Conservation (phyloP, 2,329 filamentous ascomycete species). For the Gyromitra esculenta region DNA sequence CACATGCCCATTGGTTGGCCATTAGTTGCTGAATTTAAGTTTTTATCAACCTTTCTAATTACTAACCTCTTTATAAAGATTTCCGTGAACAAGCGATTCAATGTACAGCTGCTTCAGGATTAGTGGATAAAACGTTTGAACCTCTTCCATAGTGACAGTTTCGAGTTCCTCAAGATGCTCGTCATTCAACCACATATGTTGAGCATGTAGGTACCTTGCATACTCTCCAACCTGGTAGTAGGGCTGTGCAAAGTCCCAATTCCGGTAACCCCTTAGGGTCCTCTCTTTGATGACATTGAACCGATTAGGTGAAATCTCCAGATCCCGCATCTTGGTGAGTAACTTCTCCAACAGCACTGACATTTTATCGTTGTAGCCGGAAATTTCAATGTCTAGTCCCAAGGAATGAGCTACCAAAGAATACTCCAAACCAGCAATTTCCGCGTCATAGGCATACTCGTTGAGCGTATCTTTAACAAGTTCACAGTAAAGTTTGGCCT, state of each 20-base stretch:
- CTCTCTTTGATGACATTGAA: conserved; percentile 93
- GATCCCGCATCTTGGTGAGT: conserved; percentile 80
- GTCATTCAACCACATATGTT: conserved; percentile 80
- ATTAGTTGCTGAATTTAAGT: conserved; percentile 16
- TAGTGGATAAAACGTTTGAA: conserved; percentile 80
- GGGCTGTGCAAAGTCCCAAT: conserved; percentile 87
- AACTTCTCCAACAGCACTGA: conserved; percentile 90
- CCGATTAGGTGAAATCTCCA: conserved; percentile 84
- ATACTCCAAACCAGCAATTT: conserved; percentile 88
- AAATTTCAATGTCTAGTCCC: conserved; percentile 80
- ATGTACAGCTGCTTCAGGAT: conserved; percentile 85
- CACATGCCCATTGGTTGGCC: background rate
- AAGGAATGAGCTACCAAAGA: conserved; percentile 75
- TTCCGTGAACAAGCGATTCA: conserved; percentile 88
- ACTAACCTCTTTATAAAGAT: conserved; percentile 80
- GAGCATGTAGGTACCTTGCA: conserved; percentile 79
- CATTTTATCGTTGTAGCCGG: conserved; percentile 97
- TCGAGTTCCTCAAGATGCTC: conserved; percentile 81
- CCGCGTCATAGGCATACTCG: conserved; percentile 95
- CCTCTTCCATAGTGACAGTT: conserved; percentile 75
- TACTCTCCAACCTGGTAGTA: conserved; percentile 89
- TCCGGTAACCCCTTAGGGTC: conserved; percentile 77
- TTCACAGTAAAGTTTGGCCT: conserved; percentile 81
- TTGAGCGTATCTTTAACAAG: conserved; percentile 87
- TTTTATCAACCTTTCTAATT: background rate